Percentiles rank a stretch among this genome's conserved stretches.
Evolutionary conservation across 805 yeast species (phyloP).

Genomic region (Pichia californica): DNA sequence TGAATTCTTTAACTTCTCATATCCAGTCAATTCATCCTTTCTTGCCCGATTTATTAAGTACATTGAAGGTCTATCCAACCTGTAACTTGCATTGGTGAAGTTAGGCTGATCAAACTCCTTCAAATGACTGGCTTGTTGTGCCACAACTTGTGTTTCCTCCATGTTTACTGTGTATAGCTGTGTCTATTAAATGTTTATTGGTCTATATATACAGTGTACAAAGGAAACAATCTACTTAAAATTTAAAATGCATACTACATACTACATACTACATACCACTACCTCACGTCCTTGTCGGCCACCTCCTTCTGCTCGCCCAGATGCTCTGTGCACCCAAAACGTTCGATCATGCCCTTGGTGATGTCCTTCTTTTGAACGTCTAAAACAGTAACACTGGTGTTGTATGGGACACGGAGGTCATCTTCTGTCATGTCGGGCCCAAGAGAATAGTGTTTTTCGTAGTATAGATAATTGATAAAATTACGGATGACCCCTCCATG

Average conservation of each 20-base stretch:
- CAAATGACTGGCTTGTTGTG: constrained; percentile 19
- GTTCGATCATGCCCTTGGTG: constrained; percentile 28
- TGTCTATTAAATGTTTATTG: background rate
- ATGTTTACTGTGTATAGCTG: background rate
- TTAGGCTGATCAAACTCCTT: constrained; percentile 45
- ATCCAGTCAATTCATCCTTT: constrained; percentile 40
- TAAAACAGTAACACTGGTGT: constrained; percentile 66
- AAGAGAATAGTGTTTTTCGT: background rate
- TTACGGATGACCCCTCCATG: constrained; percentile 81
- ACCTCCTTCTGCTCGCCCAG: constrained; percentile 47
- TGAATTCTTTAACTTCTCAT: constrained; percentile 60
- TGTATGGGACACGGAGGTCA: constrained; percentile 41
- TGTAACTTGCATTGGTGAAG: constrained; percentile 56
- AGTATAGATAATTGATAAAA: constrained; percentile 42
- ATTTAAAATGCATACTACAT: background rate
- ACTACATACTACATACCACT: background rate
- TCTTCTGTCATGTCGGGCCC: background rate
- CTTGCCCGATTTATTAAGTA: constrained; percentile 65
- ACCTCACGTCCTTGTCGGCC: constrained; percentile 6
- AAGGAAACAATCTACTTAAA: no score
- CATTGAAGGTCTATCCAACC: constrained; percentile 67
- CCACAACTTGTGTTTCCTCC: constrained; percentile 1
- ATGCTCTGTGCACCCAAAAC: constrained; percentile 64
- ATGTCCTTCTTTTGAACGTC: constrained; percentile 39
- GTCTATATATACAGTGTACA: no score